Conservation (phyloP, 192 early-diverging fungal species). For the Coemansia sp. region DNA sequence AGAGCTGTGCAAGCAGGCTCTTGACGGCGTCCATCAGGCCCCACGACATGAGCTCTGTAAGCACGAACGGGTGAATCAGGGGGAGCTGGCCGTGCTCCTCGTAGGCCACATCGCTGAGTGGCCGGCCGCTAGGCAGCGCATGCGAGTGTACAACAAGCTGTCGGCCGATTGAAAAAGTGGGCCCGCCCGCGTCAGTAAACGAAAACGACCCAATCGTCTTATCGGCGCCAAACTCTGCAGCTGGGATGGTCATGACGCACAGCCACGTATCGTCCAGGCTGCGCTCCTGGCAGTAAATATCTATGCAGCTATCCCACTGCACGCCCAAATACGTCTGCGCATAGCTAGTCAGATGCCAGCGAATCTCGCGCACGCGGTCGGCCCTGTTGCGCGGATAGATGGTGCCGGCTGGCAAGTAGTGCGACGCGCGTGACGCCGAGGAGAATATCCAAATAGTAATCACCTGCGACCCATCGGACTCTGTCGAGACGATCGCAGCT, state of each 20-base stretch:
- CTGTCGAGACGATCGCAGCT: conserved; percentile 48
- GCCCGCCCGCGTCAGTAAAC: conserved; percentile 45
- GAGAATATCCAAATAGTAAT: conserved; percentile 53
- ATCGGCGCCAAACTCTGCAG: conserved; percentile 32
- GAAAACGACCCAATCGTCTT: conserved; percentile 48
- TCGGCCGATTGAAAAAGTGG: conserved; percentile 41
- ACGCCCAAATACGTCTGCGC: conserved; percentile 53
- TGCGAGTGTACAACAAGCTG: conserved; percentile 32
- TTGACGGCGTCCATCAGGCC: conserved; percentile 35
- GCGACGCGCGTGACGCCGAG: conserved; percentile 50
- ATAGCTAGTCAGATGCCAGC: conserved; percentile 52
- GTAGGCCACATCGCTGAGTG: conserved; percentile 31
- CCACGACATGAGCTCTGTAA: conserved; percentile 53
- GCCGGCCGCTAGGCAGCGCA: conserved; percentile 9
- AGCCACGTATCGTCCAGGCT: conserved; percentile 42
- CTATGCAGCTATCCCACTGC: conserved; percentile 47
- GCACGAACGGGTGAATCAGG: conserved; percentile 40
- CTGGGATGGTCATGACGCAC: conserved; percentile 23
- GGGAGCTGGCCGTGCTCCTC: conserved; percentile 50
- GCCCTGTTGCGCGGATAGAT: conserved; percentile 35
- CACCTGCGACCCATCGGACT: conserved; percentile 28
- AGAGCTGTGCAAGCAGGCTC: conserved; percentile 29
- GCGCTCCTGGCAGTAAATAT: conserved; percentile 50
- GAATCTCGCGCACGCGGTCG: conserved; percentile 45
- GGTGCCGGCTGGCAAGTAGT: conserved; percentile 50